A percentile compares a stretch with the other conserved stretches of the same genome.
These are phyloP conservation scores for Penicillium paneum DNA, from an alignment of 2,329 filamentous ascomycete genomes.

Conservation along the genomic window DNA sequence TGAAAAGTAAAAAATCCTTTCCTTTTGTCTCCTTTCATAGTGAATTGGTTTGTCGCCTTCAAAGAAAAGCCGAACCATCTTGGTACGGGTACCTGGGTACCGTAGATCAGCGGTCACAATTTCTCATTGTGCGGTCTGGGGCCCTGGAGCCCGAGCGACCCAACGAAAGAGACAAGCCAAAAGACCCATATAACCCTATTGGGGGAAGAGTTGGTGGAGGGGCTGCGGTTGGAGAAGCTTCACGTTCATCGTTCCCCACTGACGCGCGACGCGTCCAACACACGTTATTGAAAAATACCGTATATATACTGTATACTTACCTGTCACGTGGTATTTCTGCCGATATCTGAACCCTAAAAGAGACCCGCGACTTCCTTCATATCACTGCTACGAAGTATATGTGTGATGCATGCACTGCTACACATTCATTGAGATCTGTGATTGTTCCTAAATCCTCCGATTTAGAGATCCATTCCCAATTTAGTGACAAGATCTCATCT, in stretches of 20 bases:
- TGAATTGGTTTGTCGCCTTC: constrained; percentile 2
- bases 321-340: not conserved
- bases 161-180: not conserved
- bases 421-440: not conserved
- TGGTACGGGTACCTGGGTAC: constrained; percentile 1
- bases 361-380: not conserved
- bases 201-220: not conserved
- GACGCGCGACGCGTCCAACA: constrained; percentile 5
- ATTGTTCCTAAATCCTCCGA: not conserved
- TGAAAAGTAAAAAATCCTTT: not conserved
- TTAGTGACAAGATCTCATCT: not conserved
- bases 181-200: constrained; percentile 6
- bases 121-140: constrained; percentile 16
- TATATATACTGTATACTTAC: not conserved
- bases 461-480: not conserved
- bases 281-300: not conserved
- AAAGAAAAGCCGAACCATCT: not conserved
- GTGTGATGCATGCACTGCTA: not conserved
- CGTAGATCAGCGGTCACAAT: constrained; percentile 4
- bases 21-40: not conserved
- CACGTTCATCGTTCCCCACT: constrained; percentile 4
- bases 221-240: constrained; percentile 4
- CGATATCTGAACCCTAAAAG: not conserved
- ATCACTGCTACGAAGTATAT: not conserved
- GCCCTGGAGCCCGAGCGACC: not conserved